phyloP scores from a whole-genome alignment of 495 filamentous ascomycete species.

The Aspergillus hancockii region DNA sequence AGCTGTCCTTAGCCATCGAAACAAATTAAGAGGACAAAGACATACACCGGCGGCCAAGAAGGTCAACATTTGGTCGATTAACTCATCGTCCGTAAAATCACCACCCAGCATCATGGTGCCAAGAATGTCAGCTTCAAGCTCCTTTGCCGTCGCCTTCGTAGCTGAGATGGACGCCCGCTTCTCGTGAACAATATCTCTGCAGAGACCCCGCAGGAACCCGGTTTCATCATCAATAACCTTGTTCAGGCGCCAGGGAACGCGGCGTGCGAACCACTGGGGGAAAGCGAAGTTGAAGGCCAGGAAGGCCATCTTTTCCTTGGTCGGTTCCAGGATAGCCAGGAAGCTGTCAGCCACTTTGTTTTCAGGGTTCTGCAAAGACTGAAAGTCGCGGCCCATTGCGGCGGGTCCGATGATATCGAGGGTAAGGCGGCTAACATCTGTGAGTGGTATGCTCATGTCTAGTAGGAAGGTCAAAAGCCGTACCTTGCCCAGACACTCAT shows the following conservation, averaged over 20 bases:
- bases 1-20: slow-evolving; percentile 7
- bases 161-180: slow-evolving; percentile 57
- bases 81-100: slow-evolving; percentile 53
- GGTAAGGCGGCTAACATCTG: slow-evolving; percentile 57
- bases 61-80: slow-evolving; percentile 58
- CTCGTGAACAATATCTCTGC: slow-evolving; percentile 64
- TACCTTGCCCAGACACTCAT: slow-evolving; percentile 65
- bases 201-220: slow-evolving; percentile 59
- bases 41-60: slow-evolving; percentile 52
- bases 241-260: slow-evolving; percentile 69
- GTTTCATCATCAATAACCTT: slow-evolving; percentile 57
- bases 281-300: slow-evolving; percentile 48
- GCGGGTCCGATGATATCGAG: slow-evolving; percentile 87
- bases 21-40: background rate
- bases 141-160: slow-evolving; percentile 56
- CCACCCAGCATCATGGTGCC: slow-evolving; percentile 51
- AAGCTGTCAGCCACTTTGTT: slow-evolving; percentile 71
- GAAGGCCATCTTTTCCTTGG: slow-evolving; percentile 47
- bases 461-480: background rate
- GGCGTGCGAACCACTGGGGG: slow-evolving; percentile 47
- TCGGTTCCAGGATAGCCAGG: slow-evolving; percentile 52
- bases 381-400: slow-evolving; percentile 80
- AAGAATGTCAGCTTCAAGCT: slow-evolving; percentile 72
- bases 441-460: background rate
- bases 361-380: slow-evolving; percentile 62